Percentiles rank a stretch among this genome's conserved stretches.
Conservation (phyloP, 495 filamentous ascomycete genomes). For the Sphaerosporella brunnea region DNA sequence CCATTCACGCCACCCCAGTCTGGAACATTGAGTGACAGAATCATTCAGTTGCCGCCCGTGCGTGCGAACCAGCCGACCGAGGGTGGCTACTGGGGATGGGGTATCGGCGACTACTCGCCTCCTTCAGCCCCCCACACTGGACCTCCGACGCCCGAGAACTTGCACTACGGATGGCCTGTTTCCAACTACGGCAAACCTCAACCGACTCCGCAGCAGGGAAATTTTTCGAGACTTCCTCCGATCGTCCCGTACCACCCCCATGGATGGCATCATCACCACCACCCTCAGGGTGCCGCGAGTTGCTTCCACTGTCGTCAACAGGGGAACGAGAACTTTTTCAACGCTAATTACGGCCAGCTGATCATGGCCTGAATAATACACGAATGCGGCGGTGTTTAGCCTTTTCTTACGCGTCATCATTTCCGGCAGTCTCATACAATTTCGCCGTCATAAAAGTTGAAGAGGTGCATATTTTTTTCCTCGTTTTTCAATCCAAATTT, state of each 20-base stretch:
- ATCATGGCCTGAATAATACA: slow-evolving; percentile 37
- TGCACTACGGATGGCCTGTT: slow-evolving; percentile 24
- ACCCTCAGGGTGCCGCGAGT: slow-evolving; percentile 45
- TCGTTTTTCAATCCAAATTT: slow-evolving; percentile 23
- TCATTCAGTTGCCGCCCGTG: slow-evolving; percentile 34
- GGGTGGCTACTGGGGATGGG: neutral
- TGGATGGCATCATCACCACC: slow-evolving; percentile 41
- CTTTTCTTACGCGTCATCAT: slow-evolving; percentile 9
- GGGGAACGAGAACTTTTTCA: slow-evolving; percentile 45
- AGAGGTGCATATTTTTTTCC: slow-evolving; percentile 21
- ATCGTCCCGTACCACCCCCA: slow-evolving; percentile 37
- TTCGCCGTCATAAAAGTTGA: slow-evolving; percentile 22
- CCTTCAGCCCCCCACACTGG: slow-evolving; percentile 52
- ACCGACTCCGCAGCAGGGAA: slow-evolving; percentile 25
- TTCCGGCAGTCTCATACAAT: slow-evolving; percentile 4
- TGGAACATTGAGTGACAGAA: slow-evolving; percentile 18
- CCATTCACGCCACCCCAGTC: slow-evolving; percentile 14
- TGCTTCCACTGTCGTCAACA: slow-evolving; percentile 51
- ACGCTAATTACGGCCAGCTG: slow-evolving; percentile 40
- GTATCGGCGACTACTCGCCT: slow-evolving; percentile 40
- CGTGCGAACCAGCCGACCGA: slow-evolving; percentile 22
- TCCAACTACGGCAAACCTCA: slow-evolving; percentile 31
- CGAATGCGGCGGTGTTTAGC: slow-evolving; percentile 8
- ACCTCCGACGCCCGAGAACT: slow-evolving; percentile 41
- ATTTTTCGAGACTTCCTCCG: slow-evolving; percentile 28